Conservation (phyloP, 495 filamentous ascomycete genomes). For the Talaromyces thailandensis region DNA sequence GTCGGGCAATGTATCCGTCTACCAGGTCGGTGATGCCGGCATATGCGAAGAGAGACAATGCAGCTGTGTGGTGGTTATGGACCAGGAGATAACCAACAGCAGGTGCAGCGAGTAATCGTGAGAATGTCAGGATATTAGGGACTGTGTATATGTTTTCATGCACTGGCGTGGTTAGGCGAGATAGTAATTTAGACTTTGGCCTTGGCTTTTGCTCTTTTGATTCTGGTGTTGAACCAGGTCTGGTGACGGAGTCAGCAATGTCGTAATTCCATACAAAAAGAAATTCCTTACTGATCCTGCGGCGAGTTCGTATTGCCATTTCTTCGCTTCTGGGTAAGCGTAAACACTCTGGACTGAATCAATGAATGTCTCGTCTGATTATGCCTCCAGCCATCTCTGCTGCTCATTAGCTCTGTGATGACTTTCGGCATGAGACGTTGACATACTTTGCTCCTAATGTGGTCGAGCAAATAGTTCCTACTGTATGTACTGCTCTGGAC, state of each 20-base stretch:
- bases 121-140: conserved; percentile 85
- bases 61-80: conserved; percentile 65
- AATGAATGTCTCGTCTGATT: background rate
- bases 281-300: background rate
- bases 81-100: conserved; percentile 85
- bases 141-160: conserved; percentile 96
- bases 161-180: conserved; percentile 37
- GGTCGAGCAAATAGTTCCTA: background rate
- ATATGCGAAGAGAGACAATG: conserved; percentile 80
- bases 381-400: background rate
- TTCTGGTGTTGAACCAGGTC: background rate
- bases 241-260: background rate
- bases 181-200: conserved; percentile 31
- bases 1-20: conserved; percentile 86
- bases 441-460: background rate
- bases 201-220: background rate
- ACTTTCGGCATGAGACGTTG: background rate
- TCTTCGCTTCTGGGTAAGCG: background rate
- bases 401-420: background rate
- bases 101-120: conserved; percentile 75
- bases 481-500: background rate
- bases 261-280: background rate
- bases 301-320: conserved; percentile 1
- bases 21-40: conserved; percentile 86
- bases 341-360: background rate